A percentile compares a stretch with the other conserved stretches of the same genome.
phyloP scores from a whole-genome alignment of 148 eudicot species.

The Arctostaphylos glauca region DNA sequence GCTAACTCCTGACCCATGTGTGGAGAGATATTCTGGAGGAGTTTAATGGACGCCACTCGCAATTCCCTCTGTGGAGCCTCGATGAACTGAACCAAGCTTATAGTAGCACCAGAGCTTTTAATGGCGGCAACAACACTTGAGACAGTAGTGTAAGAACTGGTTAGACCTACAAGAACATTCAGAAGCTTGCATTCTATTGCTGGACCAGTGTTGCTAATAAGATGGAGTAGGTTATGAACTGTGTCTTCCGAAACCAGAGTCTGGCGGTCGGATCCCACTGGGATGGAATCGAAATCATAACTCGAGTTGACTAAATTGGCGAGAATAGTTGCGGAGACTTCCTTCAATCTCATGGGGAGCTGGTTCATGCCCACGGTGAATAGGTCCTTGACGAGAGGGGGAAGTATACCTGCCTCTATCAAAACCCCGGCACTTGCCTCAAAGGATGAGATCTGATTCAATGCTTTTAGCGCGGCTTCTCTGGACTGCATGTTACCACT shows the following conservation, averaged over 20 bases:
- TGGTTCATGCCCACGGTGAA: conserved; percentile 57
- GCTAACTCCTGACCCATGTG: conserved; percentile 76
- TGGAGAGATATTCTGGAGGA: conserved; percentile 69
- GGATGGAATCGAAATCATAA: conserved; percentile 60
- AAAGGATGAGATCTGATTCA: conserved; percentile 78
- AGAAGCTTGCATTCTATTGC: conserved; percentile 85
- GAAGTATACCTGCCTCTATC: conserved; percentile 79
- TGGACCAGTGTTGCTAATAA: conserved; percentile 91
- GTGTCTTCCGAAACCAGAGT: conserved; percentile 74
- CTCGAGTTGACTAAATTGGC: conserved; percentile 73
- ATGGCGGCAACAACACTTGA: conserved; percentile 72
- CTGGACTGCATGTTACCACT: conserved; percentile 51
- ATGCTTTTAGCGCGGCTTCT: conserved; percentile 77
- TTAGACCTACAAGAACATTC: conserved; percentile 87
- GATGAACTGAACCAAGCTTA: conserved; percentile 78
- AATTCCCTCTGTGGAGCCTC: conserved; percentile 73
- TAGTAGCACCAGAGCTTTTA: conserved; percentile 78
- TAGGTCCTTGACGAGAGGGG: conserved; percentile 76
- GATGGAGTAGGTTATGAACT: conserved; percentile 64
- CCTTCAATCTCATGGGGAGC: conserved; percentile 73
- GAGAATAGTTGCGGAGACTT: conserved; percentile 85
- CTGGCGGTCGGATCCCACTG: conserved; percentile 59
- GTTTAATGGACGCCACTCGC: conserved; percentile 64
- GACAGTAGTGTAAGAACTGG: conserved; percentile 55
- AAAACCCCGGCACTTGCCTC: conserved; percentile 69